Conservation (phyloP, 2,329 filamentous ascomycete species). For the Bipolaris zeicola region DNA sequence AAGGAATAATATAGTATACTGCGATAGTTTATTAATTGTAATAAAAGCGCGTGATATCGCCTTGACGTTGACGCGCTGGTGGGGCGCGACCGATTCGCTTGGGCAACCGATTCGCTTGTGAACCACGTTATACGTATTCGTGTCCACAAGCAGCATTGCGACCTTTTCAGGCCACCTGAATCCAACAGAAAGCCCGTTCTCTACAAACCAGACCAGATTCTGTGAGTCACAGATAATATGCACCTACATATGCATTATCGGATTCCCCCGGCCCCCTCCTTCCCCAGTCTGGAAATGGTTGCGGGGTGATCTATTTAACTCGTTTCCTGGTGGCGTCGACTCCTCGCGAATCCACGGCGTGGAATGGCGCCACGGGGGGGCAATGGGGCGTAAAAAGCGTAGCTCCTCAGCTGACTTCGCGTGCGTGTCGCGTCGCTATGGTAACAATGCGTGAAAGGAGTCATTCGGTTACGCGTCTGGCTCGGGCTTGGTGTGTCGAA, state of each 20-base stretch:
- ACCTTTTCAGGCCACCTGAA: too few relatives aligned
- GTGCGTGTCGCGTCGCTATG: background rate
- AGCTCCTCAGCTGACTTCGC: constrained; percentile 1
- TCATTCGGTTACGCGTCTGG: background rate
- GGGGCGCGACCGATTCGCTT: too few relatives aligned
- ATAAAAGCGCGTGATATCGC: too few relatives aligned
- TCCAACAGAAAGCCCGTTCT: too few relatives aligned
- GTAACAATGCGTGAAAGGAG: background rate
- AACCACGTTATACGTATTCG: too few relatives aligned
- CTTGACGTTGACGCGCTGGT: too few relatives aligned
- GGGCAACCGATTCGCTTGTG: too few relatives aligned
- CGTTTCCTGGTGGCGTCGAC: background rate
- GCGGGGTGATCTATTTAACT: background rate
- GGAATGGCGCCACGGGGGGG: background rate
- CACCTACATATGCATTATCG: too few relatives aligned
- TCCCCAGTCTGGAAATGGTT: background rate
- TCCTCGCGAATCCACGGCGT: background rate
- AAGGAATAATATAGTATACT: too few relatives aligned
- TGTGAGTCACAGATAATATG: background rate
- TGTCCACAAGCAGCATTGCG: too few relatives aligned
- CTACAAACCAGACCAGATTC: too few relatives aligned
- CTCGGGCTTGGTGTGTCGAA: background rate
- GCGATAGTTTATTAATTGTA: too few relatives aligned
- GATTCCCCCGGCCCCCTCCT: background rate
- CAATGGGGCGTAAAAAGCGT: background rate